Evolutionary conservation across 2,329 filamentous ascomycete species (phyloP).

Genomic region (Neofusicoccum umdonicola): DNA sequence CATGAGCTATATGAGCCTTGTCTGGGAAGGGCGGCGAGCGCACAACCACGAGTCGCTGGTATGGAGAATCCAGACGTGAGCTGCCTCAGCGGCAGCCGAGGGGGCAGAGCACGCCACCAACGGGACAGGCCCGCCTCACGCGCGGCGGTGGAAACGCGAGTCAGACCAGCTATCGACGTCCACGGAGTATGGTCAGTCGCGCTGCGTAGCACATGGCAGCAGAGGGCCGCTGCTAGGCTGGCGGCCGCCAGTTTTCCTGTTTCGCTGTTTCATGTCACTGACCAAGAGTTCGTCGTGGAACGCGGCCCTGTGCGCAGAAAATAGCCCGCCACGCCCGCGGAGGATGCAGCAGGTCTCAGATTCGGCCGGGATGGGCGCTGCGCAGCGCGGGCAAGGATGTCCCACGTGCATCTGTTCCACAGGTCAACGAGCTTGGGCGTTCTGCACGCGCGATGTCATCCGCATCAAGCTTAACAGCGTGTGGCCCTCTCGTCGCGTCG

Average conservation of each 20-base stretch:
- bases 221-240: not conserved
- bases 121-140: not conserved
- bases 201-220: not conserved
- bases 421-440: not conserved
- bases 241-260: not conserved
- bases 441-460: constrained; percentile 10
- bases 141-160: not conserved
- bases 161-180: not conserved
- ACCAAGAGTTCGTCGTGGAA: not conserved
- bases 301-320: not conserved
- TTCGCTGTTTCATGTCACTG: constrained; percentile 9
- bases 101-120: not conserved
- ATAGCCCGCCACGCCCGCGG: not conserved
- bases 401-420: constrained; percentile 12
- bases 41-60: not conserved
- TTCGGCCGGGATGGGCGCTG: constrained; percentile 5
- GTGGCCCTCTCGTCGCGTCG: not conserved
- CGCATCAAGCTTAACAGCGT: constrained; percentile 2
- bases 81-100: constrained; percentile 1
- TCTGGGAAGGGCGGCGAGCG: not conserved
- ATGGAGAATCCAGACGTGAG: not conserved
- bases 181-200: not conserved
- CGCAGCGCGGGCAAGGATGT: not conserved
- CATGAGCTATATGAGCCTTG: not conserved
- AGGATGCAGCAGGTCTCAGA: not conserved